These are phyloP conservation scores for Xylaria sp. DNA, from an alignment of 2,329 filamentous ascomycete species.

Conservation along the genomic window DNA sequence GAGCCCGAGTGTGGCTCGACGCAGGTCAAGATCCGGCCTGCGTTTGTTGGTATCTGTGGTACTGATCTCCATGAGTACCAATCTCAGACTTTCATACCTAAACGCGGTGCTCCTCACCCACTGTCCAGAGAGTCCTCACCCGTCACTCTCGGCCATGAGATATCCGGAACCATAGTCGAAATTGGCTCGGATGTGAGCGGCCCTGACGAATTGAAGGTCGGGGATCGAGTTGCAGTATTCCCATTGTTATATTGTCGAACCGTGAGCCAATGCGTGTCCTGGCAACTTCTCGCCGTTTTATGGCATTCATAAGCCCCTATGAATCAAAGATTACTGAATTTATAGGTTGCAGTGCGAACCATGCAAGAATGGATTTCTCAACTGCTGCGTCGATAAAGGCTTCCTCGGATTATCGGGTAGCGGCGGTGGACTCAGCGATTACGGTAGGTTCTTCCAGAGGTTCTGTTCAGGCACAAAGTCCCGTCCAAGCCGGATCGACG, in stretches of 20 bases:
- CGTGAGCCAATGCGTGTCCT: neutral
- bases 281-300: neutral
- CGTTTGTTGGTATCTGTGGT: conserved; percentile 44
- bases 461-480: neutral
- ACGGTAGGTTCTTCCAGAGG: conserved; percentile 30
- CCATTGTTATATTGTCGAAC: conserved; percentile 63
- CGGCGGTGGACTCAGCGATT: conserved; percentile 61
- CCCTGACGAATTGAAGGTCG: conserved; percentile 51
- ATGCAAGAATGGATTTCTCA: conserved; percentile 58
- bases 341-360: conserved; percentile 50
- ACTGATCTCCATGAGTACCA: conserved; percentile 44
- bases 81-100: conserved; percentile 39
- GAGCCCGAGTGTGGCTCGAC: conserved; percentile 32
- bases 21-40: conserved; percentile 38
- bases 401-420: conserved; percentile 47
- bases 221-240: conserved; percentile 64
- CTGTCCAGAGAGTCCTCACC: conserved; percentile 63
- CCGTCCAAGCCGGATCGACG: neutral
- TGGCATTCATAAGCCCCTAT: neutral
- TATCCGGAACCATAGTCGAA: conserved; percentile 64
- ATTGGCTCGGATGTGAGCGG: conserved; percentile 57
- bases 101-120: conserved; percentile 53
- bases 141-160: conserved; percentile 69
- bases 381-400: conserved; percentile 60
- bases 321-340: neutral